These are phyloP conservation scores for Stereum hirsutum DNA, from an alignment of 1,284 basidiomycete species.

Conservation along the genomic window DNA sequence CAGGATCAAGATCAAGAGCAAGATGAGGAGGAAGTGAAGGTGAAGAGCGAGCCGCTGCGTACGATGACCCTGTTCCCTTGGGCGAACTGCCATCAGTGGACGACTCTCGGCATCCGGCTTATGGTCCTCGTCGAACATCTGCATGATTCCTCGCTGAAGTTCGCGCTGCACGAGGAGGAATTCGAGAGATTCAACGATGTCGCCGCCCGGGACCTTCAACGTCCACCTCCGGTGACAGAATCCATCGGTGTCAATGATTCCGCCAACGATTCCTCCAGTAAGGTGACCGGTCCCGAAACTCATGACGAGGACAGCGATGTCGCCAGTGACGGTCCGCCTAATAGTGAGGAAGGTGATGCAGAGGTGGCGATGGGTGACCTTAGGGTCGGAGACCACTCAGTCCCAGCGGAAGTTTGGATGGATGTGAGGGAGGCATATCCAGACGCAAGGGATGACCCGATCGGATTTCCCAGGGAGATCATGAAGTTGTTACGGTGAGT, in stretches of 20 bases:
- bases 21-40: not conserved
- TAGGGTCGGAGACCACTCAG: conserved; percentile 7
- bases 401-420: conserved; percentile 17
- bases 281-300: conserved; percentile 11
- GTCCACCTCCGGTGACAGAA: too few species aligned
- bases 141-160: conserved; percentile 12
- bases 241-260: too few species aligned
- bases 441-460: conserved; percentile 12
- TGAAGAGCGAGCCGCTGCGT: conserved; percentile 6
- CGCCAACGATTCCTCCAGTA: too few species aligned
- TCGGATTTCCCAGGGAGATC: conserved; percentile 10
- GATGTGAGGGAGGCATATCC: conserved; percentile 15
- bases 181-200: too few species aligned
- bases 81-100: conserved; percentile 14
- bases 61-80: conserved; percentile 15
- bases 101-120: conserved; percentile 15
- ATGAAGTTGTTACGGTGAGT: conserved; percentile 13
- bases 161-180: conserved; percentile 14
- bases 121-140: conserved; percentile 9
- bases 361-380: conserved; percentile 7
- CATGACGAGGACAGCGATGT: conserved; percentile 6
- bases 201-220: too few species aligned
- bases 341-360: not conserved
- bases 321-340: not conserved
- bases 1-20: too few species aligned